Evolutionary conservation across 768 basidiomycete species (phyloP).

Genomic region (Suillus plorans): DNA sequence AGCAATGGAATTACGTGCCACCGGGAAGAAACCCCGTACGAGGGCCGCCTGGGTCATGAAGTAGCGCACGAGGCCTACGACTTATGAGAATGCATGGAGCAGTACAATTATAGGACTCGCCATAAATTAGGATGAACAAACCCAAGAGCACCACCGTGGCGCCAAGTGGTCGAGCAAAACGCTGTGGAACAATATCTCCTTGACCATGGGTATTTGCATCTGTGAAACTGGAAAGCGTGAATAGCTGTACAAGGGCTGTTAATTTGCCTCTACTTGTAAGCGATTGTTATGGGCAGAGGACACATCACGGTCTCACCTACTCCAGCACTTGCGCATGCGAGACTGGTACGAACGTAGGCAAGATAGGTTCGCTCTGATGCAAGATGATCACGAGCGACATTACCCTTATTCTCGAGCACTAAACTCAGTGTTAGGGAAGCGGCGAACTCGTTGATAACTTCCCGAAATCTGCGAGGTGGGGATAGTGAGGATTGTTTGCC

Average conservation of each 20-base stretch:
- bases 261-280: neutral
- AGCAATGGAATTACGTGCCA: conserved; percentile 45
- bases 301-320: conserved; percentile 43
- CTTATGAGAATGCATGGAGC: neutral
- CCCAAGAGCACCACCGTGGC: conserved; percentile 46
- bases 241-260: conserved; percentile 57
- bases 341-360: conserved; percentile 64
- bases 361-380: conserved; percentile 64
- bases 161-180: conserved; percentile 52
- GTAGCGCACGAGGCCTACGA: conserved; percentile 49
- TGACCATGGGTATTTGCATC: conserved; percentile 5
- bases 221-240: conserved; percentile 36
- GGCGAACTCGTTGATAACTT: conserved; percentile 4
- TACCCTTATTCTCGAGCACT: conserved; percentile 56
- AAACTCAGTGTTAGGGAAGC: conserved; percentile 25
- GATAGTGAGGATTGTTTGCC: neutral
- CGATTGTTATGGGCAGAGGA: neutral
- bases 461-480: neutral
- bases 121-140: conserved; percentile 46
- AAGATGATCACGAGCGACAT: conserved; percentile 63
- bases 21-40: conserved; percentile 50
- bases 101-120: conserved; percentile 32
- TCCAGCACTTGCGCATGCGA: conserved; percentile 57
- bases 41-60: conserved; percentile 53
- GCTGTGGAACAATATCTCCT: conserved; percentile 13